Evolutionary conservation across 371 early-diverging fungal genomes (phyloP), one percentile per base, ranked within the genome.

Genomic region (Lichtheimia corymbifera): DNA sequence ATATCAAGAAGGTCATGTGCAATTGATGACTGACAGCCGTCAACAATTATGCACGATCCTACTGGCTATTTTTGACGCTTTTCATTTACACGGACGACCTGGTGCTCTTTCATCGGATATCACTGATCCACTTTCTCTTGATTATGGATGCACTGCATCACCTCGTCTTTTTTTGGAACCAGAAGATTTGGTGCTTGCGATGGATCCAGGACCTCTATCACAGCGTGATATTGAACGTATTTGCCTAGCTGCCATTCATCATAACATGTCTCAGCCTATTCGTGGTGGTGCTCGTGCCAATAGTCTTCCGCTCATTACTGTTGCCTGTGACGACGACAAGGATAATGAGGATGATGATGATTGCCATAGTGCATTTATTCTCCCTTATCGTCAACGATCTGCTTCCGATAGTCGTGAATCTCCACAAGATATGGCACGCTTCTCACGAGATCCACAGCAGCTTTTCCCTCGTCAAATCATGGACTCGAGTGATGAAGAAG

Each of bases 401-500:
- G 54, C 58, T 35, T 61, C 67, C 7, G 61, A 50, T 5, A n/a
- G 22, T 5, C 47, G 11, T 18, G 47, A 47, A 47, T 47, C n/a
- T 17, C 35, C 35, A 9, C 35, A 35, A 11, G 35, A 35, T 35
- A 35, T 35, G 11, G 35, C 35, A 35, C 59, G 45, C 15, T 49
- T 47, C 11, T 49, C 24, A 22, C 14, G n/a, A 40, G 45, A 49
- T 18, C 13, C 66, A 13, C 45, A 68, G 18, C 69, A 66, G 50
- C 70, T 67, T 28, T 67, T 76, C 62, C 50, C 72, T 14, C 66
- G 68, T 9, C 71, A 74, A 45, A 68, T 80, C 9, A 77, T 73
- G 4, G 77, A 80, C 50, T 80, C 80, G 5, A 80, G 80, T 58
- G 80, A 80, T 42, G 80, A 80, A 63, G 74, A 74, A 20, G 73